phyloP scores from a whole-genome alignment of 1,139 yeast species.

The Candida smagusa region DNA sequence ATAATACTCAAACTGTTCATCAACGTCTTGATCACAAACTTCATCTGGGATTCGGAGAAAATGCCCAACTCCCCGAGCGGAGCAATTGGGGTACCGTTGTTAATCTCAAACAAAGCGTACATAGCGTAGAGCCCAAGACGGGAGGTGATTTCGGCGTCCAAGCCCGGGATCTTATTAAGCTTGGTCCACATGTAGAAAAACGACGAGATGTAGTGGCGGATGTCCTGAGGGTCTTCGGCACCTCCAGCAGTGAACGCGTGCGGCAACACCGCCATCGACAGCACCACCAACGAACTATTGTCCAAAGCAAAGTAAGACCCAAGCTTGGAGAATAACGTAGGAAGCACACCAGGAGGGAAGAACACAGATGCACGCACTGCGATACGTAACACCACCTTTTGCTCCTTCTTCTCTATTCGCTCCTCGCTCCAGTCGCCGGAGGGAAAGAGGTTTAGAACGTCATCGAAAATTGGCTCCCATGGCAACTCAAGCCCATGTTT shows the following conservation, averaged over 20 bases:
- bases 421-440: conserved; percentile 28
- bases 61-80: conserved; percentile 50
- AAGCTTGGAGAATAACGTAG: conserved; percentile 34
- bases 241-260: conserved; percentile 23
- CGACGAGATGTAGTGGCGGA: conserved; percentile 58
- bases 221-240: conserved; percentile 30
- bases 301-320: conserved; percentile 52
- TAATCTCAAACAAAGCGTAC: conserved; percentile 35
- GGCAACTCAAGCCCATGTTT: conserved; percentile 43
- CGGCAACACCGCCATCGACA: conserved; percentile 59
- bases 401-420: conserved; percentile 40
- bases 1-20: conserved; percentile 51
- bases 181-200: conserved; percentile 75
- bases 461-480: conserved; percentile 49
- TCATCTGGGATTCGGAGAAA: conserved; percentile 58
- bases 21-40: conserved; percentile 54
- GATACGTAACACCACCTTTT: conserved; percentile 39
- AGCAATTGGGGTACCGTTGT: conserved; percentile 6
- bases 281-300: conserved; percentile 56
- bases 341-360: conserved; percentile 37
- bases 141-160: conserved; percentile 67
- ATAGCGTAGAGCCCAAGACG: conserved; percentile 63
- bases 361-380: conserved; percentile 49
- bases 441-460: conserved; percentile 33
- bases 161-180: conserved; percentile 51